Evolutionary conservation across 208 protist species (phyloP).

Genomic region (Giardia duodenalis): DNA sequence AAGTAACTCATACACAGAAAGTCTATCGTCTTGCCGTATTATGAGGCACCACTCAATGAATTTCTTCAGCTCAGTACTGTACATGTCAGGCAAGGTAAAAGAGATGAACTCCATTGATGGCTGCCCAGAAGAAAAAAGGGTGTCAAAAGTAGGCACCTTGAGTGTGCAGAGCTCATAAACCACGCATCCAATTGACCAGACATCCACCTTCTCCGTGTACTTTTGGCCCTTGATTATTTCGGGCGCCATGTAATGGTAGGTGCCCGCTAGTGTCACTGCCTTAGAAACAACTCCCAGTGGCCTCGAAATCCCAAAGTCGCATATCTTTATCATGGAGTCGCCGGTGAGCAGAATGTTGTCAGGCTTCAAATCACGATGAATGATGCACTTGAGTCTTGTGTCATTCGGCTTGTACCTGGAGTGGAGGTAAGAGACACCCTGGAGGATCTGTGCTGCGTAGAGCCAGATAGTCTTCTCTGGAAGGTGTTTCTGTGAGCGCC

Average conservation of each 20-base stretch:
- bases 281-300: conserved; percentile 32
- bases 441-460: background rate
- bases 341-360: conserved; percentile 67
- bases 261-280: conserved; percentile 41
- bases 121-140: background rate
- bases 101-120: background rate
- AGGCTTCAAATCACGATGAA: conserved; percentile 79
- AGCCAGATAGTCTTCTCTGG: background rate
- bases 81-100: background rate
- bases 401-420: background rate
- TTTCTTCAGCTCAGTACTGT: background rate
- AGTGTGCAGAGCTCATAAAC: background rate
- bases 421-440: background rate
- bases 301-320: conserved; percentile 41
- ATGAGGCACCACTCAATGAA: background rate
- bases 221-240: conserved; percentile 86
- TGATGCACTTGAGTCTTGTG: conserved; percentile 50
- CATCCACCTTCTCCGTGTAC: conserved; percentile 91
- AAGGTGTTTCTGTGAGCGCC: background rate
- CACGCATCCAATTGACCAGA: conserved; percentile 98
- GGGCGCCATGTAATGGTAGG: conserved; percentile 90
- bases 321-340: conserved; percentile 32
- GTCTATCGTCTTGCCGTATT: background rate
- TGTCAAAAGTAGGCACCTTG: background rate
- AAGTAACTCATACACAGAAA: background rate